These are phyloP conservation scores for Corrigiola litoralis DNA, from an alignment of 179 eudicot genomes.

Conservation along the genomic window DNA sequence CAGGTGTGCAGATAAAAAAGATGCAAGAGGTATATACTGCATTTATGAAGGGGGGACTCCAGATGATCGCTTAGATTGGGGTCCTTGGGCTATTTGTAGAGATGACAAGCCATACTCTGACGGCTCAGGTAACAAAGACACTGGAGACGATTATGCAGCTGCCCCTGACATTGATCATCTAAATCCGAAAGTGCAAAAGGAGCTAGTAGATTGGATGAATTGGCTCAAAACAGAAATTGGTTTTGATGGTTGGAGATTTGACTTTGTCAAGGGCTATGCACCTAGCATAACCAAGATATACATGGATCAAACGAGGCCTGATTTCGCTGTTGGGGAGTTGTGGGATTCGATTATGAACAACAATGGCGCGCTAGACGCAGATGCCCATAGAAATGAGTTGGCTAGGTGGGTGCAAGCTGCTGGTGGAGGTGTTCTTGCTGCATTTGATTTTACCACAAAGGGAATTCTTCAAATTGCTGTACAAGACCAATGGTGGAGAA, in stretches of 20 bases:
- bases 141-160: constrained; percentile 24
- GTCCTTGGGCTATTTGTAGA: constrained; percentile 23
- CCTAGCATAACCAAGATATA: constrained; percentile 39
- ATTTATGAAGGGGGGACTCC: constrained; percentile 24
- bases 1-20: constrained; percentile 23
- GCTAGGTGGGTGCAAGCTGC: constrained; percentile 19
- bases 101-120: constrained; percentile 18
- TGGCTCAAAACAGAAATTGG: constrained; percentile 36
- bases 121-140: constrained; percentile 14
- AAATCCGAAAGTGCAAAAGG: constrained; percentile 43
- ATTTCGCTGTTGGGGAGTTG: constrained; percentile 17
- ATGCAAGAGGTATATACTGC: constrained; percentile 46
- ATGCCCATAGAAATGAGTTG: constrained; percentile 20
- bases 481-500: constrained; percentile 23
- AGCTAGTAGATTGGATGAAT: constrained; percentile 67
- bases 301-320: constrained; percentile 16
- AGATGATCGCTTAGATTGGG: constrained; percentile 21
- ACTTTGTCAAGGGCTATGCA: constrained; percentile 61
- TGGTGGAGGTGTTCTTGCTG: constrained; percentile 17
- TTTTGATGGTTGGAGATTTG: constrained; percentile 39
- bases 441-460: constrained; percentile 24
- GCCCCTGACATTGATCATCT: constrained; percentile 25
- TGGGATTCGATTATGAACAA: constrained; percentile 19
- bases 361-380: constrained; percentile 13
- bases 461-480: constrained; percentile 23